Base-by-base conservation (phyloP, 306 rosid species). In the Dalbergia cochinchinensis region DNA sequence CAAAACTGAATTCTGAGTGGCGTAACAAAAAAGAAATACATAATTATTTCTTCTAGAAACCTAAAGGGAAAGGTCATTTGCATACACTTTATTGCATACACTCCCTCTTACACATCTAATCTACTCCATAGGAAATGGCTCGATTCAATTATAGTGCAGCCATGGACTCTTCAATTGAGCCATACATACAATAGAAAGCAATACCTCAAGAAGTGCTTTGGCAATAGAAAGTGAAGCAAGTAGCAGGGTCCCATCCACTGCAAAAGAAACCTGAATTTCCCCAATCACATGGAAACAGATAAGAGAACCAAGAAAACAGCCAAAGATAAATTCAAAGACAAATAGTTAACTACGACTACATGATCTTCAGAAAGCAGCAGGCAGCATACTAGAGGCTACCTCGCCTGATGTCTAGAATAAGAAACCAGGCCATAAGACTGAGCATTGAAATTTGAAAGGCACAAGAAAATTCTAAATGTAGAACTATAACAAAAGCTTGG, bases 181-280 rank as follows among this genome's bases (percentile, higher is more conserved):
- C 51, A 85, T 47, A 47, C 51, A 63, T 26, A 22, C 37, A 41
- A 54, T 22, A 31, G 42, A 76, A 50, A 68, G 47, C 20, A n/a
- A 66, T 87, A 91, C 96, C 96, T 91, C 92, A 78, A 91, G 96
- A 83, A 91, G 84, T n/a, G 96, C 93, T 84, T 87, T 91, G 61
- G 82, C 81, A 70, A 91, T 77, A 65, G 91, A 91, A 59, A 91
- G 88, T 51, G 90, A 80, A 83, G 92, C 93, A 87, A 91, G 87
- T 41, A 91, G 87, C 79, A 91, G 84, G 77, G 89, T 84, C 34
- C 96, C 96, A 68, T 91, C 96, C 74, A 91, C 93, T 4, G 96
- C 93, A 74, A 91, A 89, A 75, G 96, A 89, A 75, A 89, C 96
- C 96, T 91, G 86, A 77, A 77, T 73, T 77, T 68, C 44, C 87